Evolutionary conservation across 1,284 basidiomycete genomes (phyloP), one percentile per base, ranked within the genome.

Genomic region (Pseudozyma thailandica): DNA sequence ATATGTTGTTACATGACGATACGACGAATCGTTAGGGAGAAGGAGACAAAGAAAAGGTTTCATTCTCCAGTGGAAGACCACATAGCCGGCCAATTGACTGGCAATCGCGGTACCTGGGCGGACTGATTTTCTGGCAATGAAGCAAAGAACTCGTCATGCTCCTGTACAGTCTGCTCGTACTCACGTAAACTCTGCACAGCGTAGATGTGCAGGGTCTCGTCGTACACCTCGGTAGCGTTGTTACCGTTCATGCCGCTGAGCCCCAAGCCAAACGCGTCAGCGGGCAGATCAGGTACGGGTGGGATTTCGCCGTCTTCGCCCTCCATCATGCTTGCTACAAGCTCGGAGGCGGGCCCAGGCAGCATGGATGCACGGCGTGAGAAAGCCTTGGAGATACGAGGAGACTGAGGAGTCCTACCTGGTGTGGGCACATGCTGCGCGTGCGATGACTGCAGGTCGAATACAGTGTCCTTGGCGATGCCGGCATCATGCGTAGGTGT

Each of bases 101-200:
- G 75, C 44, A 79, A 38, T n/a, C 70, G 45, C 1, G 77, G 77
- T 37, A 79, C 77, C 48, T 72, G 69, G 1, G 75, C 53, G 28
- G 50, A 57, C 33, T 72, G 65, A 15, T 61, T 65, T 33, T 69
- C 54, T 13, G 63, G 61, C 50, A 77, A 44, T 28, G 73, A 66
- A 1, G 57, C 60, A 35, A 79, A 77, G 49, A 72, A 78, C 25
- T 79, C 75, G 45, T 79, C 77, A 57, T 79, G 77, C 61, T 79
- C 77, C 64, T 77, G 73, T 21, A 79, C 70, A 33, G 77, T 79
- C 50, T 77, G 77, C 35, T 80, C 78, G 44, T 78, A 80, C 47
- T 80, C 78, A 6, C 74, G 38, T 55, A 79, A 39, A 37, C 77
- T 75, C 60, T 79, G 77, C 5, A 79, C 70, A 10, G 78, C 78